Base-by-base conservation (phyloP, 768 basidiomycete genomes). In the Cystobasidium onofrii region DNA sequence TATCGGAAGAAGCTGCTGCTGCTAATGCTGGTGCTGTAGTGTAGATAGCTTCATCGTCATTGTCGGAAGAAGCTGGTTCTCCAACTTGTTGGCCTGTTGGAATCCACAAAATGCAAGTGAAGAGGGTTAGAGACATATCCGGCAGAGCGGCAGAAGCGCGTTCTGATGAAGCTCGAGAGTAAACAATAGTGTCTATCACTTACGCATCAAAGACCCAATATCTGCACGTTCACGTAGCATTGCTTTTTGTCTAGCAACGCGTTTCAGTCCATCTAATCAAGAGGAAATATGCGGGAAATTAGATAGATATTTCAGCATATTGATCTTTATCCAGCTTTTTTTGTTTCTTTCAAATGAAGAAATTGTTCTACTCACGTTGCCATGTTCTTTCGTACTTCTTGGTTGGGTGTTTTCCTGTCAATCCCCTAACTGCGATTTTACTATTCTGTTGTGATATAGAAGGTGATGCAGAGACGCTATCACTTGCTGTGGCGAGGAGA, bases 21-120 rank as follows among this genome's bases (percentile, higher is more conserved):
- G 25, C 57, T 60, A 60, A 29, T 60, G 57, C 57, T 27, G 57
- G 57, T 29, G 57, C 57, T 12, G 57, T 60, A 13, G 57, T 60
- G 23, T 60, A 60, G 15, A 6, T 6, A 13, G 25, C 29, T 60
- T 60, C 57, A 29, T 60, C 29, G 10, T 60, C 23, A 29, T 60
- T 27, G 31, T 60, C 25, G 4, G 46, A 50, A 50, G 46, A 50
- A 50, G 12, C 46, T 3, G 46, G 46, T 9, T 50, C 46, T 15
- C 46, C 46, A 50, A 50, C n/a, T 50, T 50, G 46, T 50, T 50
- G 46, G 20, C n/a, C 46, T 50, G 46, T 9, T 17, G 6, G n/a
- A 17, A 12, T 50, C 18, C n/a, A n/a, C n/a, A n/a, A n/a, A n/a
- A n/a, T n/a, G n/a, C n/a, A n/a, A n/a, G n/a, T n/a, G n/a, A n/a